A percentile compares a stretch with the other conserved stretches of the same genome.
Conservation (phyloP, 2,329 filamentous ascomycete genomes). For the Hysterium pulicare region DNA sequence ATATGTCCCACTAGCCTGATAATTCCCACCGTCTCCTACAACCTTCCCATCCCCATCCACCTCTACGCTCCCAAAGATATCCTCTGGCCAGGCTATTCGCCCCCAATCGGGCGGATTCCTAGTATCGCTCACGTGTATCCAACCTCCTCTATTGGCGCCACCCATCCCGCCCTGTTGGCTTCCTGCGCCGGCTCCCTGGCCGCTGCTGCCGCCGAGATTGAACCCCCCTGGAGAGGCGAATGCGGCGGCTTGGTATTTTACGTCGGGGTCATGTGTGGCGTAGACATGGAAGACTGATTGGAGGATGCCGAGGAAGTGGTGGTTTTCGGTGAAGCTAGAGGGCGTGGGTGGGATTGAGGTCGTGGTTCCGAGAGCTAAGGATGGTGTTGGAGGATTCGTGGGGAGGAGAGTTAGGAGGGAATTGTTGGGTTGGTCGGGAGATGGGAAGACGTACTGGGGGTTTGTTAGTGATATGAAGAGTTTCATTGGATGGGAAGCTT, state of each 20-base stretch:
- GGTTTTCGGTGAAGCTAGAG: conserved; percentile 55
- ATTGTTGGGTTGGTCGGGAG: conserved; percentile 36
- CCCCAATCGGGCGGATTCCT: conserved; percentile 61
- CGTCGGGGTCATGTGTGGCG: conserved; percentile 54
- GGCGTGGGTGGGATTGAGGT: conserved; percentile 55
- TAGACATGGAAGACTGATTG: conserved; percentile 54
- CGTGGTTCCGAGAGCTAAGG: conserved; percentile 55
- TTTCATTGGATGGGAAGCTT: conserved; percentile 5
- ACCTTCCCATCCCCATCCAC: conserved; percentile 58
- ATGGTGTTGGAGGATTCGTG: conserved; percentile 50
- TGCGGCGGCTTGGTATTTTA: conserved; percentile 57
- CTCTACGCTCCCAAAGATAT: conserved; percentile 64
- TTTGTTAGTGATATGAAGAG: conserved; percentile 2
- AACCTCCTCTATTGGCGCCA: conserved; percentile 57
- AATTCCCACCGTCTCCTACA: conserved; percentile 54
- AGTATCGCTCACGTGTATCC: conserved; percentile 60
- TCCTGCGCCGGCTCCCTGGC: conserved; percentile 53
- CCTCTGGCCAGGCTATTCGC: conserved; percentile 63
- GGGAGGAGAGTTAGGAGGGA: conserved; percentile 57
- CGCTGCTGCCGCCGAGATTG: conserved; percentile 44
- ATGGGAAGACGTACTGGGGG: conserved; percentile 50
- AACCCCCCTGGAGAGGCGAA: conserved; percentile 59
- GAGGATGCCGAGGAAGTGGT: conserved; percentile 53
- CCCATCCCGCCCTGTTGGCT: conserved; percentile 58
- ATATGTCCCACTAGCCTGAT: conserved; percentile 62